A percentile compares a stretch with the other conserved stretches of the same genome.
These are phyloP conservation scores for Wallacemonas sp. DNA, from an alignment of 208 protist genomes.

Conservation along the genomic window DNA sequence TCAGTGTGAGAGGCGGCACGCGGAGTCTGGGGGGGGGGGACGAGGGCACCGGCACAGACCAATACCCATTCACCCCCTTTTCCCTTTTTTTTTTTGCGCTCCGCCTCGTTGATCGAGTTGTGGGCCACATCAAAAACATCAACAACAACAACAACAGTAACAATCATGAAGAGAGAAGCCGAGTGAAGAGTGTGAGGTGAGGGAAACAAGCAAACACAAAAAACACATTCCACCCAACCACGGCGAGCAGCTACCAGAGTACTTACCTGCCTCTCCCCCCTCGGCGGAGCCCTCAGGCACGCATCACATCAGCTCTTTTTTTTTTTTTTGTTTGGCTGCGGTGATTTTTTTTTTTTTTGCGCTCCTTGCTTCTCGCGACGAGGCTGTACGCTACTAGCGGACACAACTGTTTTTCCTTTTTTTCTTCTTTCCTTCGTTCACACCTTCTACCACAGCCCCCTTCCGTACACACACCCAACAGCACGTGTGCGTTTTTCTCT, in stretches of 20 bases:
- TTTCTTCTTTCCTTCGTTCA: conserved; percentile 12
- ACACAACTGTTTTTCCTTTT: neutral
- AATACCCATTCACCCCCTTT: no score
- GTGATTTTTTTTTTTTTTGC: neutral
- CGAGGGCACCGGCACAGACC: no score
- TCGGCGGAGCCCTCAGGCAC: no score
- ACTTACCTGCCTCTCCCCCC: no score
- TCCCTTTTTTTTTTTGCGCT: no score
- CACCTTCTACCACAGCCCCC: neutral
- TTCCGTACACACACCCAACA: neutral
- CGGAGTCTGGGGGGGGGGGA: no score
- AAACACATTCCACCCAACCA: neutral
- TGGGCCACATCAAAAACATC: neutral
- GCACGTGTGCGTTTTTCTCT: neutral
- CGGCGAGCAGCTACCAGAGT: no score
- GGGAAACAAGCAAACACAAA: neutral
- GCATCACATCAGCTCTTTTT: neutral
- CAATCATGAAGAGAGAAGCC: neutral
- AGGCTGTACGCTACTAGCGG: neutral
- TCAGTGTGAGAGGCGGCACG: no score
- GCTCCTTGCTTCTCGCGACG: neutral
- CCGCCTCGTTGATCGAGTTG: no score
- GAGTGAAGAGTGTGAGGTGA: neutral
- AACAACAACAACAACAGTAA: neutral
- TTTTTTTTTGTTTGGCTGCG: neutral